Conservation (phyloP, 306 rosid species). For the Sechiopsis laciniata region DNA sequence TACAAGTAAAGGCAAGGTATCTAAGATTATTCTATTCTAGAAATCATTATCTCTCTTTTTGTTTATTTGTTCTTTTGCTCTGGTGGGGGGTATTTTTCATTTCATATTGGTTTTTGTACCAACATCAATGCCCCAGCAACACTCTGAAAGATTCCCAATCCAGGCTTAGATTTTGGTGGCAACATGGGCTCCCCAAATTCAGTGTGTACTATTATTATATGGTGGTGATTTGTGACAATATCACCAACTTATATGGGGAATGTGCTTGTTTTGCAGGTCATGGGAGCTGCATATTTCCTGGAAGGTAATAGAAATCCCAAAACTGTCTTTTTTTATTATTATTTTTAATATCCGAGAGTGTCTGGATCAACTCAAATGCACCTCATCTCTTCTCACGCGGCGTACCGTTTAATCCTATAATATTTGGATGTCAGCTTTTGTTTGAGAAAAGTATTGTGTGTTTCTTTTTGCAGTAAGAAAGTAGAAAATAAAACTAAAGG, state of each 20-base stretch:
- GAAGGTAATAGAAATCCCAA: constrained; percentile 47
- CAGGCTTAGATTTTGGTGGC: constrained; percentile 2
- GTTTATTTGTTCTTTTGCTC: constrained; percentile 6
- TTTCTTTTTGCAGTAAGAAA: constrained; percentile 50
- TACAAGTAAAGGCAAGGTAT: background rate
- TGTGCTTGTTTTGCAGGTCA: constrained; percentile 64
- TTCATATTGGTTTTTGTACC: background rate
- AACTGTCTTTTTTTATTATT: background rate
- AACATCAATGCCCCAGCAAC: background rate
- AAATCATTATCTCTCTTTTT: background rate
- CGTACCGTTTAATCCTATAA: no score
- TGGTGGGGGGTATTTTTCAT: background rate
- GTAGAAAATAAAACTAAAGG: constrained; percentile 42
- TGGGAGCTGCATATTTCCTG: constrained; percentile 80
- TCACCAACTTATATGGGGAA: constrained; percentile 32
- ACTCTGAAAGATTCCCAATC: constrained; percentile 10
- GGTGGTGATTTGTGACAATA: constrained; percentile 13
- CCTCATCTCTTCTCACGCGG: no score
- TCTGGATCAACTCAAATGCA: no score
- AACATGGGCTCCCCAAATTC: constrained; percentile 41
- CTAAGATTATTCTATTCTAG: background rate
- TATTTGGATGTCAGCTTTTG: background rate
- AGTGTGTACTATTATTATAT: constrained; percentile 17
- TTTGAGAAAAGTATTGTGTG: constrained; percentile 20
- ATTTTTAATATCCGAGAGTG: no score